Conservation (phyloP, 1,284 basidiomycete species). For the Microbotryum scabiosae region DNA sequence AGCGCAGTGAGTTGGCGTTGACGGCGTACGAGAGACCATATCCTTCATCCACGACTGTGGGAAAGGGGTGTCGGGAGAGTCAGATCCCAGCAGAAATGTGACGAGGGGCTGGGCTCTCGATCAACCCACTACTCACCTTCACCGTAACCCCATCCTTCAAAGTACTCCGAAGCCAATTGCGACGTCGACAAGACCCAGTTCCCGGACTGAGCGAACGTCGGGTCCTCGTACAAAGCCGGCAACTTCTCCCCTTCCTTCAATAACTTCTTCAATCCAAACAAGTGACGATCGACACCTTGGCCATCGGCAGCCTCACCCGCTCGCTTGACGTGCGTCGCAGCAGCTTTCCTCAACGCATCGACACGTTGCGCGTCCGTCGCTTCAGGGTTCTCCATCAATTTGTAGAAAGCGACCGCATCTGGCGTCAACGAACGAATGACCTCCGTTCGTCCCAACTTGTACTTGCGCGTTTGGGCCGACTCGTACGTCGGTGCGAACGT, state of each 20-base stretch:
- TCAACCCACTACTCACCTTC: conserved; percentile 44
- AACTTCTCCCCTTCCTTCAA: conserved; percentile 64
- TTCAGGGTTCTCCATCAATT: conserved; percentile 67
- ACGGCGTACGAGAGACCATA: conserved; percentile 92
- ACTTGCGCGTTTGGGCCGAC: conserved; percentile 89
- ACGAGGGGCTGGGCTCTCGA: no score
- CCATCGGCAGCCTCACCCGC: conserved; percentile 85
- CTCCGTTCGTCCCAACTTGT: conserved; percentile 83
- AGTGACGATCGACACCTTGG: conserved; percentile 88
- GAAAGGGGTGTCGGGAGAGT: background rate
- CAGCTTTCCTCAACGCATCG: conserved; percentile 66
- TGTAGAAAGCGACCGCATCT: conserved; percentile 76
- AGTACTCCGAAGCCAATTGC: conserved; percentile 70
- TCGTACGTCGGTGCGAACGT: conserved; percentile 79
- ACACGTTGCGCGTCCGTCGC: conserved; percentile 56
- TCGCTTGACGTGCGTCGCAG: conserved; percentile 75
- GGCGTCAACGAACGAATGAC: conserved; percentile 78
- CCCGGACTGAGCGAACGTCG: conserved; percentile 58
- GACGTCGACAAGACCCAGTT: conserved; percentile 93
- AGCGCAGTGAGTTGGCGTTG: conserved; percentile 75
- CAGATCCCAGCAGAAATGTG: no score
- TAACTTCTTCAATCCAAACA: conserved; percentile 86
- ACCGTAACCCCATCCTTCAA: conserved; percentile 96
- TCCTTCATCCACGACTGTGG: conserved; percentile 51
- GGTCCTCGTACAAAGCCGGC: conserved; percentile 56